Conservation (phyloP, 2,329 filamentous ascomycete genomes). For the Bipolaris oryzae region DNA sequence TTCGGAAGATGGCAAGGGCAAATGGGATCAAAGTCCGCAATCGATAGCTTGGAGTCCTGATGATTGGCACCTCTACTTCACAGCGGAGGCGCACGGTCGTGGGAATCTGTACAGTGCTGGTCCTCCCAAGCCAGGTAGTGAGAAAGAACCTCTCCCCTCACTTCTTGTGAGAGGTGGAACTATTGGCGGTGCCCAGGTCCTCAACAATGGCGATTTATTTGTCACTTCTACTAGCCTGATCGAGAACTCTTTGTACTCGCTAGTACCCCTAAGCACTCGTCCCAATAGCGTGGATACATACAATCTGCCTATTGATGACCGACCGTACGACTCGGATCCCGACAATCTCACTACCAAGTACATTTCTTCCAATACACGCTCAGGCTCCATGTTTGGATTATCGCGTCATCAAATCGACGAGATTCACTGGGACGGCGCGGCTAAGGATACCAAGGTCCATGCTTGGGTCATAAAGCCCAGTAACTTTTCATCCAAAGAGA, state of each 20-base stretch:
- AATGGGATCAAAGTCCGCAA: conserved; percentile 61
- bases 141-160: conserved; percentile 26
- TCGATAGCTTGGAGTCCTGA: conserved; percentile 59
- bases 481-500: conserved; percentile 70
- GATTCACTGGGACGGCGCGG: conserved; percentile 71
- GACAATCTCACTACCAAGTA: conserved; percentile 30
- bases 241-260: conserved; percentile 73
- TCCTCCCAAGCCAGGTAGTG: conserved; percentile 17
- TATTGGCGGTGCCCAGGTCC: conserved; percentile 55
- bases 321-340: conserved; percentile 35
- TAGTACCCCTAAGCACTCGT: conserved; percentile 53
- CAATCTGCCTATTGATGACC: conserved; percentile 28
- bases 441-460: conserved; percentile 66
- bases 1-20: conserved; percentile 66
- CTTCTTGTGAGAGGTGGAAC: conserved; percentile 44
- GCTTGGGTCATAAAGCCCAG: conserved; percentile 69
- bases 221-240: conserved; percentile 71
- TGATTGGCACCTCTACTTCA: conserved; percentile 69
- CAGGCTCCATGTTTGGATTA: conserved; percentile 71
- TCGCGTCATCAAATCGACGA: conserved; percentile 68
- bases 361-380: conserved; percentile 69
- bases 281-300: conserved; percentile 21
- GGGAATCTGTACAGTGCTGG: conserved; percentile 61
- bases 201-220: conserved; percentile 63
- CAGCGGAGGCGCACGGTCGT: conserved; percentile 72